Evolutionary conservation across 176 grass and related monocot genomes (phyloP).

Genomic region (Tuctoria greenei): DNA sequence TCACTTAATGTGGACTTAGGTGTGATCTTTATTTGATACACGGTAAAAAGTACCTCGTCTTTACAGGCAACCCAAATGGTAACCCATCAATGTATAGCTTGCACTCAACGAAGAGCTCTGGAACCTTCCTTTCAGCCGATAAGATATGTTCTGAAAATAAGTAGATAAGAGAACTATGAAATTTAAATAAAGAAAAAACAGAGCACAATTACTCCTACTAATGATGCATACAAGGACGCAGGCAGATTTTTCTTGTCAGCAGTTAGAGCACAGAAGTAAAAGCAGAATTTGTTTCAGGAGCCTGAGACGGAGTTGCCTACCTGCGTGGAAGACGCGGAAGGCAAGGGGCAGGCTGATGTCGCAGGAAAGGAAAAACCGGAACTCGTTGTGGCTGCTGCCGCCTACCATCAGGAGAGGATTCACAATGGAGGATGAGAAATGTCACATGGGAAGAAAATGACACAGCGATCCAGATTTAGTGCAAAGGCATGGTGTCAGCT

Average conservation of each 20-base stretch:
- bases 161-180: neutral
- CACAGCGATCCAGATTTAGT: neutral
- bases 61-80: conserved; percentile 73
- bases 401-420: conserved; percentile 11
- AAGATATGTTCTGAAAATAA: conserved; percentile 35
- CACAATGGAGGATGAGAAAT: neutral
- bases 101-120: conserved; percentile 87
- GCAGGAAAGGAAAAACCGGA: conserved; percentile 87
- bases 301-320: neutral
- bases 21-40: neutral
- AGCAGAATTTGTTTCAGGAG: neutral
- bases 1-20: neutral
- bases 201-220: neutral
- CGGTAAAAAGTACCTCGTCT: conserved; percentile 53
- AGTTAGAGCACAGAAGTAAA: conserved; percentile 5
- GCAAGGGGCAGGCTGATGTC: conserved; percentile 86
- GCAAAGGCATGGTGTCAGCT: conserved; percentile 23
- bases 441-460: conserved; percentile 1
- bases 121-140: conserved; percentile 20
- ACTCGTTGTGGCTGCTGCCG: conserved; percentile 42
- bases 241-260: neutral
- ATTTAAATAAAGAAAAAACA: neutral
- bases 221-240: neutral
- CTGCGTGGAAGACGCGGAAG: conserved; percentile 63
- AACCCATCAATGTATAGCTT: conserved; percentile 71